These are phyloP conservation scores for Chrysoporthe deuterocubensis DNA, from an alignment of 2,329 filamentous ascomycete genomes.

Conservation along the genomic window DNA sequence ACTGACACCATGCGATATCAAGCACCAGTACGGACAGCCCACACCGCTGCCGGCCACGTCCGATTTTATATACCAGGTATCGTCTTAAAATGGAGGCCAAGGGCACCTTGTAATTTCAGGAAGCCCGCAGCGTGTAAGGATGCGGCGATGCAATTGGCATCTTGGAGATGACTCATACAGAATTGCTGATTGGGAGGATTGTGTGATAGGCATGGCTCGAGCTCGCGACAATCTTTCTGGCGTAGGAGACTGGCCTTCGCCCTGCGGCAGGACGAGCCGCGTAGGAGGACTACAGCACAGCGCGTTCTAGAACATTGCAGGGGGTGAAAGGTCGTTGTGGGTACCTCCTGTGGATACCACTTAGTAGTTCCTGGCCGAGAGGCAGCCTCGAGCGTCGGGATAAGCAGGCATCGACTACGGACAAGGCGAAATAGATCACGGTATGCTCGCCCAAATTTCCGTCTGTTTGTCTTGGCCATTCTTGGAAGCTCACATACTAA, in stretches of 20 bases:
- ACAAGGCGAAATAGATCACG: no score
- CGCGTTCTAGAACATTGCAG: conserved; percentile 21
- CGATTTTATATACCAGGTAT: conserved; percentile 18
- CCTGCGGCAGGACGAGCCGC: neutral
- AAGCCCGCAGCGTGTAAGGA: conserved; percentile 9
- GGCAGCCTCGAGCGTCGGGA: neutral
- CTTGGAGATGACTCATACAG: conserved; percentile 13
- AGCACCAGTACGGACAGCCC: conserved; percentile 11
- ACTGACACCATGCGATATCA: conserved; percentile 17
- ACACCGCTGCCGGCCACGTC: conserved; percentile 13
- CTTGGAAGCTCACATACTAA: no score
- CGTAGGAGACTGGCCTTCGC: neutral
- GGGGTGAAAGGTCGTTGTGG: conserved; percentile 10
- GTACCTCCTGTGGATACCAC: conserved; percentile 15
- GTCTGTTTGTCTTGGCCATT: no score
- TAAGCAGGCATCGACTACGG: no score
- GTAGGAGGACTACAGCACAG: neutral
- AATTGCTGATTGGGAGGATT: neutral
- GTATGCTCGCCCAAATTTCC: no score
- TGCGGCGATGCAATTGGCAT: conserved; percentile 6
- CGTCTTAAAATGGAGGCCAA: conserved; percentile 7
- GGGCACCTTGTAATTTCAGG: conserved; percentile 16
- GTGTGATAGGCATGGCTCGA: neutral
- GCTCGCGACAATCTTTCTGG: neutral
- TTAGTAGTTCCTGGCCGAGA: no score